Base-by-base conservation (phyloP, 2,329 filamentous ascomycete species). In the Aureobasidium sp. region DNA sequence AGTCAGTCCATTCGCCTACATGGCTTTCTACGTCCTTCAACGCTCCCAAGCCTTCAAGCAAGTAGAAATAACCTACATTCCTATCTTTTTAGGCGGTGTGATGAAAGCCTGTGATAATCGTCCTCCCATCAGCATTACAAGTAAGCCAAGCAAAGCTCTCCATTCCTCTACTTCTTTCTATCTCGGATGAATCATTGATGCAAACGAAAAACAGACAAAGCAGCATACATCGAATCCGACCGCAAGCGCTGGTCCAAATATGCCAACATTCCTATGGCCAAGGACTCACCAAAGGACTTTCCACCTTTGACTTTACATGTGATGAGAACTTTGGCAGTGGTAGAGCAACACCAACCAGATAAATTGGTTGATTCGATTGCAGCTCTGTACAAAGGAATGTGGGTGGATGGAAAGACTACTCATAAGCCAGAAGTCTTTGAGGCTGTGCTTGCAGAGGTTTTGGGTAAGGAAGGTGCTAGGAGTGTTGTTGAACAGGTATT, bases 1-100 rank as follows among this genome's bases (percentile, higher is more conserved):
- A 12, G 77, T 87, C 27, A 82, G 79, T 64, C 84, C 84, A 0
- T 86, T 87, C 70, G 81, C 77, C 0, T 86, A 86, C 67, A 75
- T 85, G 62, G 84, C 80, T 2, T 86, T 84, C 69, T 79, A 82
- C 67, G 72, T 84, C 37, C 70, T 82, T 2, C 42, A 86, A 83
- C 78, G 83, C 65, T 83, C 81, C 20, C 76, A 81, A 0, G 73
- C 78, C 7, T 86, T 87, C 72, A 75, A 79, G 61, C 71, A 77
- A 67, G 80, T 79, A 69, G 76, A 85, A 8, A 74, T 85, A 46
- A 80, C 74, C 13, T 85, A 83, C 67, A 71, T 84, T 9, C 84
- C 84, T 8, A 81, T 87, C 59, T 79, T 86, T 57, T 76, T 86
- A 0, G 82, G 82, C 5, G 84, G 83, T 0, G 70, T 87, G 58